Evolutionary conservation across 495 filamentous ascomycete genomes (phyloP).

Genomic region (Penicillium manginii): DNA sequence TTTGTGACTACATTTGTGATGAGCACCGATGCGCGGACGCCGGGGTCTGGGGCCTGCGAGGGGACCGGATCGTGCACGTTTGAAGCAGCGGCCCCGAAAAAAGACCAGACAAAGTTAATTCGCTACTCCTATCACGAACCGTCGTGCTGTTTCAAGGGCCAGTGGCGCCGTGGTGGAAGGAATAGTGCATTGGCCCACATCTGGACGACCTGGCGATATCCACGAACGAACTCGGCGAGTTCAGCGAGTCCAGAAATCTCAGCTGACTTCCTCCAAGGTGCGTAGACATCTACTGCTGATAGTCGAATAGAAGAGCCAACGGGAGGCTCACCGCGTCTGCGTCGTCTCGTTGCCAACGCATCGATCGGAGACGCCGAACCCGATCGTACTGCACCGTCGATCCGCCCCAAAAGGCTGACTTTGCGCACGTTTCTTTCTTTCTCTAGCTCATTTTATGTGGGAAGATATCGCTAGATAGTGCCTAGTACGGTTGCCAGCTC

Average conservation of each 20-base stretch:
- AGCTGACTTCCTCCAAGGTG: not conserved
- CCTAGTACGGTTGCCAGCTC: not conserved
- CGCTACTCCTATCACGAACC: constrained; percentile 14
- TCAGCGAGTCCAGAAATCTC: not conserved
- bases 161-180: constrained; percentile 2
- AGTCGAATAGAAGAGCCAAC: constrained; percentile 3
- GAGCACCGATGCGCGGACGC: constrained; percentile 20
- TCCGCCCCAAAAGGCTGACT: constrained; percentile 10
- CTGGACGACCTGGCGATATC: not conserved
- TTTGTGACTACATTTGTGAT: constrained; percentile 26
- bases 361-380: constrained; percentile 35
- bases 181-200: constrained; percentile 2
- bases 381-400: constrained; percentile 26
- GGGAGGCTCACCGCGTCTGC: constrained; percentile 20
- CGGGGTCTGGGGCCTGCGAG: constrained; percentile 20
- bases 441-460: not conserved
- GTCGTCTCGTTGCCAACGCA: constrained; percentile 33
- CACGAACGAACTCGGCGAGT: constrained; percentile 3
- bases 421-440: constrained; percentile 5
- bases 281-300: not conserved
- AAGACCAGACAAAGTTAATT: constrained; percentile 18
- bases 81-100: constrained; percentile 16
- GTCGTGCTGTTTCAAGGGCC: not conserved
- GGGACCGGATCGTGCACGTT: constrained; percentile 18
- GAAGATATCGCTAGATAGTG: not conserved